Evolutionary conservation across 192 early-diverging fungal species (phyloP).

Genomic region (Podila verticillata): DNA sequence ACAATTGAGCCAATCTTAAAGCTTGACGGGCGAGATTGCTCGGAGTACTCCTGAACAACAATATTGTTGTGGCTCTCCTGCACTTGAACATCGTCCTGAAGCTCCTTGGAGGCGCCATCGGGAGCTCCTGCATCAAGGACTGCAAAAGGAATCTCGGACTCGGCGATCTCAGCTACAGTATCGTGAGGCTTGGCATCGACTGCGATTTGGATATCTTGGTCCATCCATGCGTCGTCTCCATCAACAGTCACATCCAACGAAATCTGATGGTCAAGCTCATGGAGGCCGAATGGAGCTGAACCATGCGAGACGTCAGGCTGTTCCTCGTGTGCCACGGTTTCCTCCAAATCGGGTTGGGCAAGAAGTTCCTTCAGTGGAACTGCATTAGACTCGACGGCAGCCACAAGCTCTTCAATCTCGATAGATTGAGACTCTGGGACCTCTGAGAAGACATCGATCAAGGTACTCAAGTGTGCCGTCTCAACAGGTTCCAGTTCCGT

Average conservation of each 20-base stretch:
- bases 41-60: too few relatives aligned
- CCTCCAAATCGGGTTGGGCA: not conserved
- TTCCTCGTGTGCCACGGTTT: not conserved
- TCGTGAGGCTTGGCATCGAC: not conserved
- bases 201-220: not conserved
- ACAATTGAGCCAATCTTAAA: constrained; percentile 10
- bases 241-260: not conserved
- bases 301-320: not conserved
- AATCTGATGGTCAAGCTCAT: not conserved
- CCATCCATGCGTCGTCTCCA: constrained; percentile 17
- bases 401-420: too few relatives aligned
- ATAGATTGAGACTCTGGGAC: too few relatives aligned
- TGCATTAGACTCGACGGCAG: too few relatives aligned
- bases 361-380: too few relatives aligned
- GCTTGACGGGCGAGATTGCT: not conserved
- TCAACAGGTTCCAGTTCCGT: too few relatives aligned
- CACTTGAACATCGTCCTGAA: too few relatives aligned
- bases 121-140: not conserved
- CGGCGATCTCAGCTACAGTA: not conserved
- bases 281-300: not conserved
- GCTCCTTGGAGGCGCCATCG: too few relatives aligned
- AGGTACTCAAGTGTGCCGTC: too few relatives aligned
- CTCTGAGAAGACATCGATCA: too few relatives aligned
- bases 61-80: too few relatives aligned
- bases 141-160: not conserved